Evolutionary conservation across 805 yeast genomes (phyloP).

Genomic region (Yamadazyma laniorum): DNA sequence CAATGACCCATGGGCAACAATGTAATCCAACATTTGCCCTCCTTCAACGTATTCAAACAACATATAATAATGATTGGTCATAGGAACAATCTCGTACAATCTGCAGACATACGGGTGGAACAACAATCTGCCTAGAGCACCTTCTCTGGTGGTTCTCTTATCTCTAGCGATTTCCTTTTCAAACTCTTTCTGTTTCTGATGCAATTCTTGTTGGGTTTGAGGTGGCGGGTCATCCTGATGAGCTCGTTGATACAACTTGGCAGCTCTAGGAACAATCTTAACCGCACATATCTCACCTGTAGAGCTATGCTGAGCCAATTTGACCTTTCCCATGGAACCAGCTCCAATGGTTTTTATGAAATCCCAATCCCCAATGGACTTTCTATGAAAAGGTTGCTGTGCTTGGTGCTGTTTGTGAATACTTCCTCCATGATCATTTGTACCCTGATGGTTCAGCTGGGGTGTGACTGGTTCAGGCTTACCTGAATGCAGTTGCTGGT

Average conservation of each 20-base stretch:
- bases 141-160: constrained; percentile 89
- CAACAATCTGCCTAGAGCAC: constrained; percentile 84
- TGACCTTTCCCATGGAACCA: constrained; percentile 99
- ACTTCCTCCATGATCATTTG: constrained; percentile 1
- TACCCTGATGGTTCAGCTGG: constrained; percentile 1
- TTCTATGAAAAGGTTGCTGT: constrained; percentile 66
- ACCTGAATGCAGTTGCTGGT: not conserved
- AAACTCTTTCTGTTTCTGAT: constrained; percentile 63
- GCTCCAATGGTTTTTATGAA: constrained; percentile 94
- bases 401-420: constrained; percentile 4
- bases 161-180: constrained; percentile 88
- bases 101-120: constrained; percentile 93
- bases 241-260: constrained; percentile 68
- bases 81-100: constrained; percentile 88
- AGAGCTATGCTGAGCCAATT: constrained; percentile 80
- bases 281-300: constrained; percentile 87
- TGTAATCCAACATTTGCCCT: constrained; percentile 95
- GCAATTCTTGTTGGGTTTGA: constrained; percentile 52
- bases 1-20: constrained; percentile 91
- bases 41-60: constrained; percentile 95
- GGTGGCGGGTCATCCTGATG: constrained; percentile 71
- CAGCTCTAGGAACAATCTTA: constrained; percentile 89
- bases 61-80: constrained; percentile 97
- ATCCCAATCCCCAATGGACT: constrained; percentile 95
- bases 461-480: constrained; percentile 2